Evolutionary conservation across 2,329 filamentous ascomycete species (phyloP).

Genomic region (Iodosphaeria phyllophila): DNA sequence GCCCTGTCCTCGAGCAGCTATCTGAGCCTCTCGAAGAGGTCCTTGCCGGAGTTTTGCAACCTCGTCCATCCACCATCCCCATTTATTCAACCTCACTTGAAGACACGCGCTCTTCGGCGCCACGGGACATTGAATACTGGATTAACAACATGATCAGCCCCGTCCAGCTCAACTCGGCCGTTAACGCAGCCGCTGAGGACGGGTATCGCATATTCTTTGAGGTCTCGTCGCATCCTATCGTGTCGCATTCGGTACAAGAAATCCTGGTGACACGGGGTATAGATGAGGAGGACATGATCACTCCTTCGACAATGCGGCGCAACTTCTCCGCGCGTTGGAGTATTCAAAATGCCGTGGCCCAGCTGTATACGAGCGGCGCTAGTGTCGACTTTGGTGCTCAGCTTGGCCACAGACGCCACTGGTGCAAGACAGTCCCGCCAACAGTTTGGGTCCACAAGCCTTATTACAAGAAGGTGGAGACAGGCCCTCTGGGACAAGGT

Average conservation of each 20-base stretch:
- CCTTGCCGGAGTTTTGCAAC: slow-evolving; percentile 6
- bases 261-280: slow-evolving; percentile 11
- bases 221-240: slow-evolving; percentile 20
- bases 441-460: slow-evolving; percentile 8
- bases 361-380: slow-evolving; percentile 1
- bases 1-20: slow-evolving; percentile 15
- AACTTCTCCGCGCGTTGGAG: slow-evolving; percentile 11
- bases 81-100: slow-evolving; percentile 17
- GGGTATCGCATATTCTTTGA: slow-evolving; percentile 20
- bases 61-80: slow-evolving; percentile 7
- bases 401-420: slow-evolving; percentile 6
- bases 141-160: slow-evolving; percentile 18
- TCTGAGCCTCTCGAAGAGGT: slow-evolving; percentile 10
- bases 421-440: slow-evolving; percentile 9
- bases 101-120: slow-evolving; percentile 7
- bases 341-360: slow-evolving; percentile 5
- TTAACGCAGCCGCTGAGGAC: slow-evolving; percentile 14
- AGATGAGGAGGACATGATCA: slow-evolving; percentile 12
- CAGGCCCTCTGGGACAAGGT: neutral
- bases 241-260: slow-evolving; percentile 21
- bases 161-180: slow-evolving; percentile 16
- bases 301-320: slow-evolving; percentile 14
- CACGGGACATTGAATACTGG: slow-evolving; percentile 17
- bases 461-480: slow-evolving; percentile 10
- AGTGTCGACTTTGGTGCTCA: slow-evolving; percentile 8